Base-by-base conservation (phyloP, 495 filamentous ascomycete genomes). In the Xylaria palmicola region DNA sequence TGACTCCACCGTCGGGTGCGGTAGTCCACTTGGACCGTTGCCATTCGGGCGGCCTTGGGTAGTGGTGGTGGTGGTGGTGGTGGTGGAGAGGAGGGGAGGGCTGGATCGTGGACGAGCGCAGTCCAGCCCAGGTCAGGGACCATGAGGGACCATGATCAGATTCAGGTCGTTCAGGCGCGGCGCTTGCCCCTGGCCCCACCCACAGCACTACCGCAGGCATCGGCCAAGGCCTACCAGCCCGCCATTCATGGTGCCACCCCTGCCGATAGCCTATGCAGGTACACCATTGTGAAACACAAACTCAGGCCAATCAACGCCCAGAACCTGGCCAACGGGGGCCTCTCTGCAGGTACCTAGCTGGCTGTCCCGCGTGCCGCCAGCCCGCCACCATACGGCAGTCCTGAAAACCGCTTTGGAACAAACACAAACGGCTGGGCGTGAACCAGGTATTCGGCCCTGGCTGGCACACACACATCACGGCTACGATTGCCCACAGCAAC, bases 201-300 rank as follows among this genome's bases (percentile, higher is more conserved):
- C 68, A 71, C 66, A 48, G 59, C 7, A 15, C 53, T 39, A 43
- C 26, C 37, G n/a, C 29, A 9, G 26, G 13, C 34, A 51, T 29
- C 27, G 20, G 45, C 43, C 55, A 37, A 41, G 34, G 37, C 39
- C 13, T 26, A 17, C 15, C 44, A 20, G 2, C 19, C 30, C 24
- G 17, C 17, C 15, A 8, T 37, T 36, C 40, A 10, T 29, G 15
- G 6, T 34, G 12, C 34, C 0, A 65, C 64, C 69, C 69, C 62
- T 72, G 64, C 65, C 56, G 41, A 55, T 60, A 26, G 62, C 51
- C 65, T 57, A 69, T 60, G 69, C 69, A 72, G 69, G 69, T 72
- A 72, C 69, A 50, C 53, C 60, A 69, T 69, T 55, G 69, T 72
- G 69, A 72, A 72, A 72, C 69, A 56, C 13, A 15, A 39, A 5